These are phyloP conservation scores for Umbelopsis vinacea DNA, from an alignment of 192 early-diverging fungal genomes.

Conservation along the genomic window DNA sequence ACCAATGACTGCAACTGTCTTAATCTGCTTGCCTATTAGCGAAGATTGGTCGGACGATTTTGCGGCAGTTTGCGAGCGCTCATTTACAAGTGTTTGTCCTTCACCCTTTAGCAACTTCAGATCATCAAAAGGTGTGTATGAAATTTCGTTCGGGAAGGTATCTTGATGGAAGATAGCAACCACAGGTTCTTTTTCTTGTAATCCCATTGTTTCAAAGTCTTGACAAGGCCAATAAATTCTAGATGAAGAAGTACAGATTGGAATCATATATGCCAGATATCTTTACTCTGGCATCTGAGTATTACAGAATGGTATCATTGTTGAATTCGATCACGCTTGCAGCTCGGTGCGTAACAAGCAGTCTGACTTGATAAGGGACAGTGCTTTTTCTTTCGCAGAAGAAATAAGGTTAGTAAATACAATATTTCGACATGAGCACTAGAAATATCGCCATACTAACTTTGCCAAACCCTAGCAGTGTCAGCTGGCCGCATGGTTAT, in stretches of 20 bases:
- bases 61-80: neutral
- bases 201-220: neutral
- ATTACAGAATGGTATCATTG: neutral
- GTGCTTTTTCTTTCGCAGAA: neutral
- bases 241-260: neutral
- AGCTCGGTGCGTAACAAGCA: neutral
- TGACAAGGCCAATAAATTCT: neutral
- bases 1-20: constrained; percentile 33
- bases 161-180: neutral
- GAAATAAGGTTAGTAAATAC: neutral
- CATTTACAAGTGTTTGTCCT: neutral
- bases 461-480: neutral
- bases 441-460: constrained; percentile 14
- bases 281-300: neutral
- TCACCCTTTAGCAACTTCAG: neutral
- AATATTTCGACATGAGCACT: constrained; percentile 3
- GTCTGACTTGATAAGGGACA: neutral
- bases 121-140: neutral
- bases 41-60: neutral
- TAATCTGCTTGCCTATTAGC: constrained; percentile 18
- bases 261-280: neutral
- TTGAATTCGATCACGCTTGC: constrained; percentile 1
- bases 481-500: too few relatives aligned
- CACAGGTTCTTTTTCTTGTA: neutral
- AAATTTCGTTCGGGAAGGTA: neutral